These are phyloP conservation scores for Podospora pseudoanserina DNA, from an alignment of 495 filamentous ascomycete genomes.

Conservation along the genomic window DNA sequence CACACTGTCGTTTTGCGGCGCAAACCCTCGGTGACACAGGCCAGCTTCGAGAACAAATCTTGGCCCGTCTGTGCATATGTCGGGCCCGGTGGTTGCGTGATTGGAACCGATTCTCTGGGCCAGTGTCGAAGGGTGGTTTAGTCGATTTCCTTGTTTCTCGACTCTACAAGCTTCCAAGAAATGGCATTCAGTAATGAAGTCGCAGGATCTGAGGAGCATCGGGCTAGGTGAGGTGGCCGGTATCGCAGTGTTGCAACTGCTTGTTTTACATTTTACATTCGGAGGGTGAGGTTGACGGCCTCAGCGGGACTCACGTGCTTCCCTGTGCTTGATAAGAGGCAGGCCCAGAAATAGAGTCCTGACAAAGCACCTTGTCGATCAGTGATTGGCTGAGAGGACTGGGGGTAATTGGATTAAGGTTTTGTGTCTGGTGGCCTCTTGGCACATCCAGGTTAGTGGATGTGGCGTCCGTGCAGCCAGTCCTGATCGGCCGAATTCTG, in stretches of 20 bases:
- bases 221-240: neutral
- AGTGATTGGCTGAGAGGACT: neutral
- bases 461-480: neutral
- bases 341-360: slow-evolving; percentile 7
- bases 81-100: too few relatives aligned
- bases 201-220: too few relatives aligned
- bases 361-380: neutral
- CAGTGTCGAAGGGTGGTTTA: neutral
- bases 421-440: slow-evolving; percentile 1
- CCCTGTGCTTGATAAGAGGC: slow-evolving; percentile 1
- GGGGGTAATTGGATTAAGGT: slow-evolving; percentile 4
- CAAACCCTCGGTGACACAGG: neutral
- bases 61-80: neutral
- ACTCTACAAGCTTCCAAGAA: neutral
- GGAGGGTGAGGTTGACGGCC: neutral
- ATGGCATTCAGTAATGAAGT: neutral
- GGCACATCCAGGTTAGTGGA: neutral
- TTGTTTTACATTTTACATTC: neutral
- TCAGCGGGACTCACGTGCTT: neutral
- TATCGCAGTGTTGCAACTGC: neutral
- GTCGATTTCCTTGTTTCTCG: neutral
- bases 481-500: slow-evolving; percentile 4
- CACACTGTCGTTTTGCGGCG: neutral
- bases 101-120: too few relatives aligned
- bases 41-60: slow-evolving; percentile 6